Evolutionary conservation across 163 green algal species (phyloP).

Genomic region (Prototheca cutis): DNA sequence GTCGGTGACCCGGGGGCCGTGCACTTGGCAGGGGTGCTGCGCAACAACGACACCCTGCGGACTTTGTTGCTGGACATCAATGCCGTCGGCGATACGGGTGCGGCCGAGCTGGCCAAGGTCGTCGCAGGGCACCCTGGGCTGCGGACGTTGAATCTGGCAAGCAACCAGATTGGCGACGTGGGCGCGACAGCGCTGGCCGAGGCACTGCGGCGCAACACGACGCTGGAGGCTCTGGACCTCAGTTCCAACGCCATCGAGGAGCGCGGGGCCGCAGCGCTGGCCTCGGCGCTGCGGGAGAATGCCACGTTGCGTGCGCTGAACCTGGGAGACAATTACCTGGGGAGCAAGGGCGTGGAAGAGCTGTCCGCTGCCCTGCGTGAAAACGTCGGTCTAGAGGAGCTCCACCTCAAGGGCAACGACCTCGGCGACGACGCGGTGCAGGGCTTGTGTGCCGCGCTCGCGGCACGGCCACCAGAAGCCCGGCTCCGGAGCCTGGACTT

Average conservation of each 20-base stretch:
- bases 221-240: constrained; percentile 29
- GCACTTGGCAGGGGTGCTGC: constrained; percentile 54
- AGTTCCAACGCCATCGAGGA: constrained; percentile 27
- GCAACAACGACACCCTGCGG: constrained; percentile 54
- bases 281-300: not conserved
- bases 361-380: constrained; percentile 62
- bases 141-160: constrained; percentile 20
- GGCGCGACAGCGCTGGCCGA: constrained; percentile 17
- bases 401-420: constrained; percentile 98
- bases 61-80: constrained; percentile 83
- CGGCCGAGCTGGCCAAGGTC: constrained; percentile 36
- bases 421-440: constrained; percentile 63
- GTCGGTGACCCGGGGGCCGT: constrained; percentile 55
- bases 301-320: not conserved
- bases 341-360: constrained; percentile 41
- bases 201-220: constrained; percentile 23
- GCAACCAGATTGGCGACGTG: constrained; percentile 33
- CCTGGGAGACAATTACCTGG: constrained; percentile 9
- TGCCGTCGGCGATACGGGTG: constrained; percentile 75
- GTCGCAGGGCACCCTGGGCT: constrained; percentile 15
- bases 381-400: constrained; percentile 43
- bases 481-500: constrained; percentile 48
- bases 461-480: constrained; percentile 50
- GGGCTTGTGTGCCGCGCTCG: constrained; percentile 31
- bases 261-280: not conserved